These are phyloP conservation scores for Xylariaceae sp. DNA, from an alignment of 2,329 filamentous ascomycete species.

Conservation along the genomic window DNA sequence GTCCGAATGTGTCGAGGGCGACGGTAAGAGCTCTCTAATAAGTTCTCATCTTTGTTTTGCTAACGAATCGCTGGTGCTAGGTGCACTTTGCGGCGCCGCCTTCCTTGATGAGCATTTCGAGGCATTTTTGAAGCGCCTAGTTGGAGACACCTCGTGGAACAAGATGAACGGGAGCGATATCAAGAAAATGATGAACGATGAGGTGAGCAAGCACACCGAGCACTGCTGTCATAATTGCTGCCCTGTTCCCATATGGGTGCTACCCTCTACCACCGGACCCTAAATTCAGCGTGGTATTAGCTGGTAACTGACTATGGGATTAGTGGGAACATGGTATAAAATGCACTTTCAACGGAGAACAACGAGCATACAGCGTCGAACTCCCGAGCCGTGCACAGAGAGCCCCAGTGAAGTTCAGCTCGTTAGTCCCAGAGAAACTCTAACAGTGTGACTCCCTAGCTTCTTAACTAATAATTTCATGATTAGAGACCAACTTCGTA, in stretches of 20 bases:
- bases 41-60: neutral
- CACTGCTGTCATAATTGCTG: no score
- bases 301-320: neutral
- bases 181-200: constrained; percentile 24
- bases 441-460: neutral
- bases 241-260: neutral
- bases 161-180: constrained; percentile 13
- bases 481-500: constrained; percentile 13
- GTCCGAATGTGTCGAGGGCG: constrained; percentile 25
- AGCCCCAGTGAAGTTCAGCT: neutral
- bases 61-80: neutral
- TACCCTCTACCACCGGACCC: neutral
- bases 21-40: constrained; percentile 4
- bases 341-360: constrained; percentile 7
- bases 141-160: constrained; percentile 7
- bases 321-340: constrained; percentile 30
- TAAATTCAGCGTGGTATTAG: neutral
- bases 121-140: neutral
- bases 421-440: constrained; percentile 5
- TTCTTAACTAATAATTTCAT: neutral
- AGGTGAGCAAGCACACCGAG: constrained; percentile 16
- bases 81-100: constrained; percentile 21
- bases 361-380: constrained; percentile 8
- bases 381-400: constrained; percentile 6
- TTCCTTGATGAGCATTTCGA: constrained; percentile 27